phyloP scores from a whole-genome alignment of 129 eudicot genomes.

The Escallonia rubra region DNA sequence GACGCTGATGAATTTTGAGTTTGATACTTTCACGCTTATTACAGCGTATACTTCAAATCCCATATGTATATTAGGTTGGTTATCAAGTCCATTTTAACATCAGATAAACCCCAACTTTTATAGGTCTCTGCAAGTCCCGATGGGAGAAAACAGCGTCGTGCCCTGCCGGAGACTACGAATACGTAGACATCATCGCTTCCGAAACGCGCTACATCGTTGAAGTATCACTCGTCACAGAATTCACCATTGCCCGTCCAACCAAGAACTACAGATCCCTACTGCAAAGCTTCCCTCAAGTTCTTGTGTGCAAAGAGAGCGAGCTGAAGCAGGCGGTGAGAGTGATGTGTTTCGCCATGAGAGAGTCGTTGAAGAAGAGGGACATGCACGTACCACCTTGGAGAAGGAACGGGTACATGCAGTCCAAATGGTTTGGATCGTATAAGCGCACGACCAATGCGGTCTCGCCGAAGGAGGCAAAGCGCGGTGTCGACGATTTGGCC shows the following conservation, averaged over 20 bases:
- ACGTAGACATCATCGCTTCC: conserved; percentile 37
- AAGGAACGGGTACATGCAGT: conserved; percentile 39
- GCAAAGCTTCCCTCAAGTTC: conserved; percentile 24
- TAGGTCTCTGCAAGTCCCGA: conserved; percentile 40
- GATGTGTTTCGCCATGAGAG: conserved; percentile 40
- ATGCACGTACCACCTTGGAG: conserved; percentile 40
- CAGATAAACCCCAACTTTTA: neutral
- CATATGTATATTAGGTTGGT: neutral
- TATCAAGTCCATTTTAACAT: no score
- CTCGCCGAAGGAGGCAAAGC: neutral
- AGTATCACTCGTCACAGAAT: conserved; percentile 22
- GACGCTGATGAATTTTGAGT: neutral
- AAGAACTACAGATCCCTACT: conserved; percentile 27
- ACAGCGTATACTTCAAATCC: neutral
- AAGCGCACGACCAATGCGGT: conserved; percentile 28
- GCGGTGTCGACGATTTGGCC: conserved; percentile 9
- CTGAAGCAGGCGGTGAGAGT: conserved; percentile 32
- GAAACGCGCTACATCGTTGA: conserved; percentile 36
- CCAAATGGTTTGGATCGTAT: conserved; percentile 39
- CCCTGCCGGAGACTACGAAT: conserved; percentile 42
- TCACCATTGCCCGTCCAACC: conserved; percentile 40
- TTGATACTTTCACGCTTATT: neutral
- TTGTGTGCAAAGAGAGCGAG: conserved; percentile 21
- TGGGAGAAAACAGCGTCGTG: conserved; percentile 39
- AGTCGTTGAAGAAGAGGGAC: conserved; percentile 24